phyloP scores from a whole-genome alignment of 768 basidiomycete species.

The Galerina marginata region DNA sequence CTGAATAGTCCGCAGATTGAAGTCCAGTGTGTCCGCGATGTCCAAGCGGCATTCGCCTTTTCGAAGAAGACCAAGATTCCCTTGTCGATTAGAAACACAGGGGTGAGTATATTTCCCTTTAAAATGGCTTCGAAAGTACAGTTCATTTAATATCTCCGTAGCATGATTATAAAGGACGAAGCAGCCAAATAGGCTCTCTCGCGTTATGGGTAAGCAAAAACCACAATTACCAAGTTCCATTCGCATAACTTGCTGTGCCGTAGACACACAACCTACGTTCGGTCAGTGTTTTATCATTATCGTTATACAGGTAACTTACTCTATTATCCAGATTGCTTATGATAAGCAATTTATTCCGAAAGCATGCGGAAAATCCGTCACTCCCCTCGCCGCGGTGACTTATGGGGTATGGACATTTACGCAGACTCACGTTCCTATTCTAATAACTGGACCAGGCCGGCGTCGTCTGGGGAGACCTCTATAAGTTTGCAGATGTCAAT shows the following conservation, averaged over 20 bases:
- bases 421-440: neutral
- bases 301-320: neutral
- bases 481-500: constrained; percentile 47
- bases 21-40: constrained; percentile 41
- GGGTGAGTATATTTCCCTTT: constrained; percentile 36
- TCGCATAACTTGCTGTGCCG: neutral
- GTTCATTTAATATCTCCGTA: constrained; percentile 16
- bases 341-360: constrained; percentile 39
- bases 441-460: constrained; percentile 40
- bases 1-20: constrained; percentile 30
- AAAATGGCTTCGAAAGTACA: neutral
- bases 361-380: constrained; percentile 32
- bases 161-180: constrained; percentile 57
- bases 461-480: constrained; percentile 49
- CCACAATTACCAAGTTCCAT: neutral
- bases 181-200: constrained; percentile 48
- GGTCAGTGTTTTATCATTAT: constrained; percentile 22
- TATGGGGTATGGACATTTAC: constrained; percentile 37
- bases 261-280: constrained; percentile 49
- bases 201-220: constrained; percentile 45
- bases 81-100: constrained; percentile 55
- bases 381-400: constrained; percentile 33
- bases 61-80: constrained; percentile 41
- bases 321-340: constrained; percentile 35
- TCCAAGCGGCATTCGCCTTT: constrained; percentile 49